These are phyloP conservation scores for Talaromyces albobiverticillius DNA, from an alignment of 2,329 filamentous ascomycete genomes.

Conservation along the genomic window DNA sequence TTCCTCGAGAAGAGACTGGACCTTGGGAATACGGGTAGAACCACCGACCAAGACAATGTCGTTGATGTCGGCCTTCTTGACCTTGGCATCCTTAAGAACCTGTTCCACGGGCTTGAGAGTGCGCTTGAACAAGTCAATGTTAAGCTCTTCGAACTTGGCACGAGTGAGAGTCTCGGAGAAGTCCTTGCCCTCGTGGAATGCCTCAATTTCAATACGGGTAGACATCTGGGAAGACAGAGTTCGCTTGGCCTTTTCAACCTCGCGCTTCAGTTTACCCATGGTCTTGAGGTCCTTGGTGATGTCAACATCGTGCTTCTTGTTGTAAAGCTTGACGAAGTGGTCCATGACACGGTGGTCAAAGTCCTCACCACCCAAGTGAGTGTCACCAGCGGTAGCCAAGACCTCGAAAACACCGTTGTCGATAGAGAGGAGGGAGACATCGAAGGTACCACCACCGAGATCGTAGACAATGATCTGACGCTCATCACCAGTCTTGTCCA, in stretches of 20 bases:
- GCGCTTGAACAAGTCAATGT: slow-evolving; percentile 99
- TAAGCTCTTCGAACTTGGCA: slow-evolving; percentile 99
- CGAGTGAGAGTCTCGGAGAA: slow-evolving; percentile 98
- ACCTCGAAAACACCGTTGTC: slow-evolving; percentile 94
- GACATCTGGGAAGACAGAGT: slow-evolving; percentile 93
- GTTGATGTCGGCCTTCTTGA: slow-evolving; percentile 91
- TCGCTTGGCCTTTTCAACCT: slow-evolving; percentile 99
- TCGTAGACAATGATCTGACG: slow-evolving; percentile 91
- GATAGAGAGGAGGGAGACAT: slow-evolving; percentile 89
- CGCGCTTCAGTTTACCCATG: slow-evolving; percentile 99
- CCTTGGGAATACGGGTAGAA: slow-evolving; percentile 99
- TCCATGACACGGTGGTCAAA: slow-evolving; percentile 98
- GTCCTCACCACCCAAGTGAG: slow-evolving; percentile 96
- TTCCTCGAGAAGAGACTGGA: slow-evolving; percentile 89
- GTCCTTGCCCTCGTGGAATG: slow-evolving; percentile 94
- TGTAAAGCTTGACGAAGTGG: slow-evolving; percentile 95
- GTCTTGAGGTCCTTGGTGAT: slow-evolving; percentile 93
- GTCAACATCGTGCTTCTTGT: slow-evolving; percentile 95
- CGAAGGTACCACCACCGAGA: slow-evolving; percentile 90
- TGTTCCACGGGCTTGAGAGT: slow-evolving; percentile 98
- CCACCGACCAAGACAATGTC: slow-evolving; percentile 98
- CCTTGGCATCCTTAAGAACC: slow-evolving; percentile 96
- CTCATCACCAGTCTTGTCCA: slow-evolving; percentile 81
- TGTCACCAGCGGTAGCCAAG: slow-evolving; percentile 91
- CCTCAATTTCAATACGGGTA: slow-evolving; percentile 92